Evolutionary conservation across 1,139 yeast species (phyloP).

Genomic region (Yamadazyma buinensis): DNA sequence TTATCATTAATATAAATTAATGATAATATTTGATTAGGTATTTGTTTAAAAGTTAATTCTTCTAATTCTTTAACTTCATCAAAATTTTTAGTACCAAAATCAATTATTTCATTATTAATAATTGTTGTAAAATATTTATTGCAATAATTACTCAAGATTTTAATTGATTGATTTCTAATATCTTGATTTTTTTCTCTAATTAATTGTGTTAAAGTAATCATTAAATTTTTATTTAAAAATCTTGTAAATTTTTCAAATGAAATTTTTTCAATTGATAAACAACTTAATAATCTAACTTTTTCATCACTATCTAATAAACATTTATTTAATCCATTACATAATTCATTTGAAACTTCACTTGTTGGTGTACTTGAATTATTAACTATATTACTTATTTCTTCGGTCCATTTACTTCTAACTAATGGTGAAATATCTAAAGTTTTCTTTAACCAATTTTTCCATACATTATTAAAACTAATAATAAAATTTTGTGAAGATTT

Average conservation of each 20-base stretch:
- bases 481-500: constrained; percentile 47
- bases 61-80: constrained; percentile 38
- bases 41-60: constrained; percentile 30
- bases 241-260: constrained; percentile 40
- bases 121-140: constrained; percentile 25
- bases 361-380: constrained; percentile 33
- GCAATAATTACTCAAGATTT: constrained; percentile 54
- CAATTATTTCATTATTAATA: constrained; percentile 17
- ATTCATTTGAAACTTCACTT: constrained; percentile 47
- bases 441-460: constrained; percentile 69
- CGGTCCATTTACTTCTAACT: constrained; percentile 72
- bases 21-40: constrained; percentile 66
- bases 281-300: constrained; percentile 62
- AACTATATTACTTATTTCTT: constrained; percentile 39
- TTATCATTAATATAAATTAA: constrained; percentile 74
- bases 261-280: constrained; percentile 42
- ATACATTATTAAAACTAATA: constrained; percentile 56
- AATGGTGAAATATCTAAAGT: constrained; percentile 62
- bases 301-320: constrained; percentile 77
- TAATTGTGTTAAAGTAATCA: constrained; percentile 56
- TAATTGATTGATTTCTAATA: constrained; percentile 63
- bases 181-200: constrained; percentile 65
- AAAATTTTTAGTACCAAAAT: constrained; percentile 27
- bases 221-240: constrained; percentile 43
- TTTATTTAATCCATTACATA: constrained; percentile 59